A percentile compares a stretch with the other conserved stretches of the same genome.
Conservation (phyloP, 2,329 filamentous ascomycete genomes). For the Talaromyces sp. region DNA sequence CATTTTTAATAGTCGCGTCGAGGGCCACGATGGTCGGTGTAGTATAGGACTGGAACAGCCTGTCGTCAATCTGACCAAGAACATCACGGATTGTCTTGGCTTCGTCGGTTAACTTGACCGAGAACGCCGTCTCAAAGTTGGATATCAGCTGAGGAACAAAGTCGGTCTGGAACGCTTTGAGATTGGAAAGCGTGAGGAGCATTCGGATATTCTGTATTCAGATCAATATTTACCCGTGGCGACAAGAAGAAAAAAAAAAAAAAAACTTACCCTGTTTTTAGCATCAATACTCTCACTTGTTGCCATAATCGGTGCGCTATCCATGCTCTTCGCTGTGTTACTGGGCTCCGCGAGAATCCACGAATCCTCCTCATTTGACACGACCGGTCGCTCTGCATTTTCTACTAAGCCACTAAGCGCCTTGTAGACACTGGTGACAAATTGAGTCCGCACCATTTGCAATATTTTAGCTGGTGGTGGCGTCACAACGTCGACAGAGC, state of each 20-base stretch:
- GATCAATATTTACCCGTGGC: background rate
- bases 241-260: slow-evolving; percentile 12
- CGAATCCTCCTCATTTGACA: slow-evolving; percentile 53
- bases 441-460: slow-evolving; percentile 85
- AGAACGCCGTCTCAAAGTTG: slow-evolving; percentile 90
- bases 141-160: slow-evolving; percentile 84
- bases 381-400: slow-evolving; percentile 77
- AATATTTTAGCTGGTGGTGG: slow-evolving; percentile 82
- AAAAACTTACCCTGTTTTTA: slow-evolving; percentile 47
- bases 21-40: slow-evolving; percentile 68
- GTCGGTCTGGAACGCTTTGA: slow-evolving; percentile 74
- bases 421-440: slow-evolving; percentile 91
- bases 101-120: slow-evolving; percentile 90
- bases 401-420: slow-evolving; percentile 94
- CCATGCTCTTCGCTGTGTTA: slow-evolving; percentile 23
- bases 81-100: slow-evolving; percentile 88
- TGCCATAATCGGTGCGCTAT: slow-evolving; percentile 37
- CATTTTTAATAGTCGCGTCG: slow-evolving; percentile 64
- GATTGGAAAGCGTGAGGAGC: slow-evolving; percentile 88
- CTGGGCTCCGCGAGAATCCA: slow-evolving; percentile 46
- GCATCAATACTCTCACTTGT: slow-evolving; percentile 50
- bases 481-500: slow-evolving; percentile 70
- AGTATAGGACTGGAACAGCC: slow-evolving; percentile 90
- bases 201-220: slow-evolving; percentile 73
- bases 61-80: slow-evolving; percentile 80